These are phyloP conservation scores for Plicaturopsis crispa DNA, from an alignment of 768 basidiomycete species.

Conservation along the genomic window DNA sequence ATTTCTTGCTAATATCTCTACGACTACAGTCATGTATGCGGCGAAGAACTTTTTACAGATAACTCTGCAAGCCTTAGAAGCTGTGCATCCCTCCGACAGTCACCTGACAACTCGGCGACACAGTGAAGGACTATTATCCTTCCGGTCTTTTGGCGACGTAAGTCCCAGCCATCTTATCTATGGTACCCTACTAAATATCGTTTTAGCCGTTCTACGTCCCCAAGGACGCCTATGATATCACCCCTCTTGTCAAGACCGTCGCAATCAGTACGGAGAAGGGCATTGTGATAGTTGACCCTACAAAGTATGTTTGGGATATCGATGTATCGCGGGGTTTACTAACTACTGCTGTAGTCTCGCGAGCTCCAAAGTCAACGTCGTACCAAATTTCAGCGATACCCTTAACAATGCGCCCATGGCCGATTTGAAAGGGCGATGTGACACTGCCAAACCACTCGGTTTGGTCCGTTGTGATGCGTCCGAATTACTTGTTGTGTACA, in stretches of 20 bases:
- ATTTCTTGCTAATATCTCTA: neutral
- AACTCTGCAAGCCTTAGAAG: constrained; percentile 57
- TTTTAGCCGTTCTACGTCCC: constrained; percentile 61
- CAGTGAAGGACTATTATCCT: constrained; percentile 29
- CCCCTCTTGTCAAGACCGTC: constrained; percentile 51
- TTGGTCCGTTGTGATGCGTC: constrained; percentile 44
- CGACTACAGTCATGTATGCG: constrained; percentile 55
- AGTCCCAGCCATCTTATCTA: constrained; percentile 10
- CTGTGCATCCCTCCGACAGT: constrained; percentile 30
- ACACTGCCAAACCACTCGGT: constrained; percentile 57
- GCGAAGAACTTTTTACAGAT: constrained; percentile 54
- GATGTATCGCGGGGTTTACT: neutral
- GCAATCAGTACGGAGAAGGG: constrained; percentile 60
- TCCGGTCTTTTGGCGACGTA: constrained; percentile 63
- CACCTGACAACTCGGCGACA: constrained; percentile 23
- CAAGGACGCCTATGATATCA: constrained; percentile 58
- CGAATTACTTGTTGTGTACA: constrained; percentile 69
- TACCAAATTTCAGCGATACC: constrained; percentile 51
- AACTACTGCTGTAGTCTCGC: constrained; percentile 25
- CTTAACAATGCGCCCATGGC: constrained; percentile 31
- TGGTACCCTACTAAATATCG: neutral
- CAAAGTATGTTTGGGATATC: constrained; percentile 39
- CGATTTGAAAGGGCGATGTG: constrained; percentile 51
- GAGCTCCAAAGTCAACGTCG: constrained; percentile 32
- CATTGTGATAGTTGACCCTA: constrained; percentile 60